phyloP scores from a whole-genome alignment of 768 basidiomycete genomes.

The Thelephora aurantiotincta region DNA sequence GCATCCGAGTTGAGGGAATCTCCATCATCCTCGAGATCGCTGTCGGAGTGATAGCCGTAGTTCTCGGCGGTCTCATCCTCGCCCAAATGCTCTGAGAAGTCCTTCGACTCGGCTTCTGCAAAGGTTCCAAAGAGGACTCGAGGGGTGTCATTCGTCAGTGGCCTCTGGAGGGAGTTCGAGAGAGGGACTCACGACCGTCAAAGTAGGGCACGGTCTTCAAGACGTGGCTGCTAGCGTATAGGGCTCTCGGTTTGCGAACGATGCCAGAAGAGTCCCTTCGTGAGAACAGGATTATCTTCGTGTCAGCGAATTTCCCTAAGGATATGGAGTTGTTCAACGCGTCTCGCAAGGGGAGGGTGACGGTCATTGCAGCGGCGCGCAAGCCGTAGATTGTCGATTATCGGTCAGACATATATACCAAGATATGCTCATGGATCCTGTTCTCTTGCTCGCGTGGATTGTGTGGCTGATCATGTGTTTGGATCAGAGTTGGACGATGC shows the following conservation, averaged over 20 bases:
- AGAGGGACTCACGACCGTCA: background rate
- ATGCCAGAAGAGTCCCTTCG: background rate
- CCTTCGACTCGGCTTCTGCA: background rate
- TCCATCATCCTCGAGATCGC: constrained; percentile 3
- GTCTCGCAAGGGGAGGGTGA: background rate
- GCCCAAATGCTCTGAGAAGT: background rate
- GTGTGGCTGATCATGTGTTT: too few species aligned
- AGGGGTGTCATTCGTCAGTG: background rate
- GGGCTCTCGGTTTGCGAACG: background rate
- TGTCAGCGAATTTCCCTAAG: background rate
- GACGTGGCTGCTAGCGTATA: constrained; percentile 2
- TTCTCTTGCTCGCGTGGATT: too few species aligned
- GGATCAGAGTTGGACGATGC: too few species aligned
- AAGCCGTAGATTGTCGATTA: too few species aligned
- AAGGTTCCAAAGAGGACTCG: background rate
- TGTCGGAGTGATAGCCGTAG: constrained; percentile 4
- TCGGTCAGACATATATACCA: too few species aligned
- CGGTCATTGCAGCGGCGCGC: too few species aligned
- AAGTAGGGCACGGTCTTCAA: constrained; percentile 1
- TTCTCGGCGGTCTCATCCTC: background rate
- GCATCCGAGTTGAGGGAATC: background rate
- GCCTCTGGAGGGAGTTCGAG: background rate
- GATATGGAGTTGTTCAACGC: constrained; percentile 3
- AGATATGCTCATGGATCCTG: too few species aligned
- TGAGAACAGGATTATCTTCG: background rate